A percentile compares a stretch with the other conserved stretches of the same genome.
Evolutionary conservation across 2,329 filamentous ascomycete genomes (phyloP).

Genomic region (Myotisia sp.): DNA sequence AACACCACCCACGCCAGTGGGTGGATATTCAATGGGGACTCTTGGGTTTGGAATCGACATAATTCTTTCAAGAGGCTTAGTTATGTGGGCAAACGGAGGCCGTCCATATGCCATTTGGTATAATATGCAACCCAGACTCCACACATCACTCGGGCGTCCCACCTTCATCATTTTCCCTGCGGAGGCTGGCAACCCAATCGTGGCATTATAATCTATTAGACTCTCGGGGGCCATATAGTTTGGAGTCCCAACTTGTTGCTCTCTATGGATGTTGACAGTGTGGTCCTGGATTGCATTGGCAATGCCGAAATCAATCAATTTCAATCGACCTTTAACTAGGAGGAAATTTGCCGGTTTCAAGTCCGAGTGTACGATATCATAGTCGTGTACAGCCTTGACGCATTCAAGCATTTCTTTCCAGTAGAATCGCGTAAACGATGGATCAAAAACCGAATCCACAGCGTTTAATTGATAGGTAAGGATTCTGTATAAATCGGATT

Average conservation of each 20-base stretch:
- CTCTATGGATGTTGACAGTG: conserved; percentile 93
- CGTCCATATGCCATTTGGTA: conserved; percentile 98
- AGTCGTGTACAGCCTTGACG: conserved; percentile 71
- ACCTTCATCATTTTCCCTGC: conserved; percentile 73
- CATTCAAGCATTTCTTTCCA: conserved; percentile 99
- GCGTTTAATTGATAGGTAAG: conserved; percentile 58
- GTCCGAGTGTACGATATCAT: conserved; percentile 92
- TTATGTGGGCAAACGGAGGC: conserved; percentile 86
- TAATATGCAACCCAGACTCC: conserved; percentile 89
- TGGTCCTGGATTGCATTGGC: conserved; percentile 95
- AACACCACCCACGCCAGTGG: conserved; percentile 33
- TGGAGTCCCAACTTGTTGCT: conserved; percentile 86
- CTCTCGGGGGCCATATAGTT: conserved; percentile 99
- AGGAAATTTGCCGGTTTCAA: conserved; percentile 96
- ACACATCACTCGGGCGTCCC: conserved; percentile 89
- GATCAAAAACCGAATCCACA: conserved; percentile 64
- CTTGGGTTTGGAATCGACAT: conserved; percentile 38
- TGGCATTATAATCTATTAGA: conserved; percentile 69
- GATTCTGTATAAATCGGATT: conserved; percentile 80
- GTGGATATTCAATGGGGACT: conserved; percentile 35
- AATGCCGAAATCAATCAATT: conserved; percentile 97
- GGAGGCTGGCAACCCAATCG: conserved; percentile 34
- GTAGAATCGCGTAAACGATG: conserved; percentile 87
- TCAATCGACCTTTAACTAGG: conserved; percentile 73
- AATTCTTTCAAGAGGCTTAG: conserved; percentile 72